These are phyloP conservation scores for Aspergillus sp. DNA, from an alignment of 2,329 filamentous ascomycete genomes.

Conservation along the genomic window DNA sequence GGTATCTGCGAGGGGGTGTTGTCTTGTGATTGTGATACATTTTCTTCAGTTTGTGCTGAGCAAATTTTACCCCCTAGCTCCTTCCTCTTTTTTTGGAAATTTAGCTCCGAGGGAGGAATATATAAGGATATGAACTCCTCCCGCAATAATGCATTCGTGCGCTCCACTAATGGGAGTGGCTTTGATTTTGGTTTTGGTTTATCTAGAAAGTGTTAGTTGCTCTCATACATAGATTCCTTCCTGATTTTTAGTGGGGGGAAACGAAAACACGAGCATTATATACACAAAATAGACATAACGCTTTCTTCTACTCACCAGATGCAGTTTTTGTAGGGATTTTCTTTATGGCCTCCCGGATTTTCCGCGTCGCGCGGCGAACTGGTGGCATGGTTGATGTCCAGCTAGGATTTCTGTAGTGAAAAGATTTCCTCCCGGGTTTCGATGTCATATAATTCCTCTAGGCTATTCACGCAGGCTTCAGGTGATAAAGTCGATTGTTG, in stretches of 20 bases:
- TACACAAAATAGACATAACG: background rate
- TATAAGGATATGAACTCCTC: slow-evolving; percentile 40
- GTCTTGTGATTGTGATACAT: background rate
- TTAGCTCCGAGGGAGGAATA: slow-evolving; percentile 21
- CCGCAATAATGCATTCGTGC: slow-evolving; percentile 41
- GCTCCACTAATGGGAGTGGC: slow-evolving; percentile 38
- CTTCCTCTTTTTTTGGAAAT: background rate
- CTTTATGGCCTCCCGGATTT: background rate
- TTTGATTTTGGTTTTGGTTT: slow-evolving; percentile 11
- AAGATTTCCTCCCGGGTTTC: too few species aligned
- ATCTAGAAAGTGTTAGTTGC: background rate
- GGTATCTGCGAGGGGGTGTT: background rate
- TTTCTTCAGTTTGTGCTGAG: background rate
- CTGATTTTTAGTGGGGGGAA: too few species aligned
- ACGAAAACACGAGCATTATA: background rate
- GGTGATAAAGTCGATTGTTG: too few species aligned
- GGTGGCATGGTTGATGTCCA: background rate
- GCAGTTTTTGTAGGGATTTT: background rate
- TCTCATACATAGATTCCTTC: background rate
- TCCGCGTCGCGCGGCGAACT: background rate
- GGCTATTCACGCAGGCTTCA: background rate
- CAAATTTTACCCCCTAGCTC: background rate
- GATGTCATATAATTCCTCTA: background rate
- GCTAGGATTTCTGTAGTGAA: background rate
- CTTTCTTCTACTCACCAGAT: background rate